Evolutionary conservation across 495 filamentous ascomycete species (phyloP), one percentile per base, ranked within the genome.

Genomic region (Aspergillus panamensis): DNA sequence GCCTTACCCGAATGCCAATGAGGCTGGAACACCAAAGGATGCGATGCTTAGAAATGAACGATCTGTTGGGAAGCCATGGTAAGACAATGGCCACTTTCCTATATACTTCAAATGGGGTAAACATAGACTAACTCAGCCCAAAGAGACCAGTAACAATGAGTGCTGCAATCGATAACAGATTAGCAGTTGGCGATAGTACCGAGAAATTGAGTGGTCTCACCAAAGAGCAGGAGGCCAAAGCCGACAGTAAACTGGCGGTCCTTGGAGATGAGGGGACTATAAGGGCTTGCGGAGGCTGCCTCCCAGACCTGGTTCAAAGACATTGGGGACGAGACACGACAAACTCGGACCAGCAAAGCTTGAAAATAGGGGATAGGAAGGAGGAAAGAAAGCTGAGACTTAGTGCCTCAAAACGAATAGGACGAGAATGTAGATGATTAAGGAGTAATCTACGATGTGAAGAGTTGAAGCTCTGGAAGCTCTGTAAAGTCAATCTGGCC

Each of bases 291-390:
- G 68, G 87, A 82, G 70, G 91, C 88, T 79, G 87, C 87, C 77
- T 93, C 87, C 92, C 92, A 96, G 71, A 93, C 80, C 70, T 91
- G 84, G 72, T 86, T 86, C 69, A 96, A 72, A 79, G 91, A 90
- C 78, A 83, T 81, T 53, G 69, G 66, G 65, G 49, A 59, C 56
- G 17, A 54, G 33, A 50, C 21, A 58, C 8, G 10, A 13, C 32
- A 43, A 40, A 53, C 39, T 57, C 48, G 40, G 49, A 47, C 52
- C 47, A 51, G 21, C 52, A 47, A 21, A 45, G 12, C 8, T 57
- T 57, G 48, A 47, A 56, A 25, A 30, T 16, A 7, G 33, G 16
- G 19, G 33, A 20, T 30, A 51, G 44, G 12, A 31, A 55, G 44
- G 12, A 31, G 51, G 39, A 43, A 37, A 45, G 45, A 40, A 33